Evolutionary conservation across 805 yeast species (phyloP).

Genomic region (Metschnikowia colocasiae): DNA sequence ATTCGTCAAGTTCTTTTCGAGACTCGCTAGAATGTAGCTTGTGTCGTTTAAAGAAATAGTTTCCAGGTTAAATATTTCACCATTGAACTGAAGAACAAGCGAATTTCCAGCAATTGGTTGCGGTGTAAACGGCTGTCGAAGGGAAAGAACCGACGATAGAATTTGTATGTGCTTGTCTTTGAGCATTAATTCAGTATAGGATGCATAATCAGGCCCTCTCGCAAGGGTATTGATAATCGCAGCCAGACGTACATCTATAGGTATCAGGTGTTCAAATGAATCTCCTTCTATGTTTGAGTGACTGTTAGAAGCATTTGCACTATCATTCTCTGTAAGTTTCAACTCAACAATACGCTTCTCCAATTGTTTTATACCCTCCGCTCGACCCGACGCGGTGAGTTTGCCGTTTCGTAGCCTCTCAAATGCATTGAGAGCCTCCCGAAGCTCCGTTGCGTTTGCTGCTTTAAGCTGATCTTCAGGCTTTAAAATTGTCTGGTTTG

Average conservation of each 20-base stretch:
- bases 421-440: neutral
- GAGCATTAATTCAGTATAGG: conserved; percentile 14
- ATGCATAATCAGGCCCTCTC: conserved; percentile 62
- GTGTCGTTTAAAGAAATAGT: conserved; percentile 62
- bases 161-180: conserved; percentile 25
- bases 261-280: neutral
- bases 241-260: neutral
- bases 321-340: neutral
- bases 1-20: conserved; percentile 23
- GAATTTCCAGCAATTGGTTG: conserved; percentile 57
- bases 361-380: neutral
- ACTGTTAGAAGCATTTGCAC: neutral
- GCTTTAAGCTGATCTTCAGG: conserved; percentile 26
- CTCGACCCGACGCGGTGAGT: neutral
- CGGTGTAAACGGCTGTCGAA: conserved; percentile 70
- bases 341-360: neutral
- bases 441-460: conserved; percentile 12
- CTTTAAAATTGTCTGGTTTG: conserved; percentile 6
- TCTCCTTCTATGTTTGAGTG: neutral
- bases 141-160: conserved; percentile 72
- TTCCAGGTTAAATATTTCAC: conserved; percentile 73
- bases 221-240: conserved; percentile 32
- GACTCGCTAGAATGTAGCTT: conserved; percentile 40
- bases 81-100: conserved; percentile 71
- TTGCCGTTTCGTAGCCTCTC: conserved; percentile 3